phyloP scores from a whole-genome alignment of 75 land plant species.

The Sequoiadendron giganteum region DNA sequence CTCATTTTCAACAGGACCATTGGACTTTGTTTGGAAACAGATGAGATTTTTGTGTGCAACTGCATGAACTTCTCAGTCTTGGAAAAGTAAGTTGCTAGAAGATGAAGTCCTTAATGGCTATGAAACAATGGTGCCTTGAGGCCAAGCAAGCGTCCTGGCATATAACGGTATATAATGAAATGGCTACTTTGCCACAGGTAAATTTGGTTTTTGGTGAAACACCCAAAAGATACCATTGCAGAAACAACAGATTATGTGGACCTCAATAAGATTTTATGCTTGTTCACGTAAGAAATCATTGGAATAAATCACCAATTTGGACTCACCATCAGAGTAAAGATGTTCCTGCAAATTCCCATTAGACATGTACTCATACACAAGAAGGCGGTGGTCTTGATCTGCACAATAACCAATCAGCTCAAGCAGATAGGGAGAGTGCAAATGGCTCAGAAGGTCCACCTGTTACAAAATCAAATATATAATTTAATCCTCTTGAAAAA shows the following conservation, averaged over 20 bases:
- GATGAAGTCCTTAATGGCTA: neutral
- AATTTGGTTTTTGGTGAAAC: neutral
- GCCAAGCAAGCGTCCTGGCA: neutral
- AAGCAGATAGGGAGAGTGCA: slow-evolving; percentile 66
- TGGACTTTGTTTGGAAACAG: neutral
- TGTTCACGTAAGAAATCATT: neutral
- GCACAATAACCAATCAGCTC: slow-evolving; percentile 77
- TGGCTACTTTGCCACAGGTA: neutral
- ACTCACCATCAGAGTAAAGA: slow-evolving; percentile 50
- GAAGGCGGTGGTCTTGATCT: slow-evolving; percentile 53
- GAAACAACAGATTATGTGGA: neutral
- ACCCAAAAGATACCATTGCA: neutral
- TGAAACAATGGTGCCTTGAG: neutral
- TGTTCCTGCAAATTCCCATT: slow-evolving; percentile 88
- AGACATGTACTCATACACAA: slow-evolving; percentile 86
- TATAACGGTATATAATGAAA: neutral
- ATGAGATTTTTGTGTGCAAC: neutral
- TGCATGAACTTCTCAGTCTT: neutral
- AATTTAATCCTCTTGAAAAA: neutral
- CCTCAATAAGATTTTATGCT: neutral
- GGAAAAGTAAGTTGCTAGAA: neutral
- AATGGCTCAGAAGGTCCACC: slow-evolving; percentile 73
- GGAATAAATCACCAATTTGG: neutral
- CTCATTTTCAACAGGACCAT: neutral
- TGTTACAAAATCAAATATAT: slow-evolving; percentile 16